These are phyloP conservation scores for Turnera subulata DNA, from an alignment of 345 rosid species.

Conservation along the genomic window DNA sequence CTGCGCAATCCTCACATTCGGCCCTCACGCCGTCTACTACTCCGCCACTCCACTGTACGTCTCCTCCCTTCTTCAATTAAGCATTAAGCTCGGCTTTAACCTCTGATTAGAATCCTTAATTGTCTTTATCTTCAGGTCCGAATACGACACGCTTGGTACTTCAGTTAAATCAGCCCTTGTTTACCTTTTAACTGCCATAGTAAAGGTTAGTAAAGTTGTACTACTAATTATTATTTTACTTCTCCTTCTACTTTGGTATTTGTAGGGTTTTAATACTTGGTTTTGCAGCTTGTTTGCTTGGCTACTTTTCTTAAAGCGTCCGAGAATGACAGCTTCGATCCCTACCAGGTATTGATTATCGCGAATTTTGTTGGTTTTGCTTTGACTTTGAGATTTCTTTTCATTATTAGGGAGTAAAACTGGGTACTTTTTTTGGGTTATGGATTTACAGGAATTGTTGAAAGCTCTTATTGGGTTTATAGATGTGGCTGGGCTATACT, in stretches of 20 bases:
- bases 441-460: constrained; percentile 61
- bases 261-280: background rate
- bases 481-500: constrained; percentile 95
- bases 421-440: too few relatives aligned
- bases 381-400: background rate
- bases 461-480: constrained; percentile 92
- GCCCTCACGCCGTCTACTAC: constrained; percentile 98
- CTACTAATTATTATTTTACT: background rate
- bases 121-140: constrained; percentile 51
- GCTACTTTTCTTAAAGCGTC: constrained; percentile 93
- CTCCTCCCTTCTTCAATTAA: background rate
- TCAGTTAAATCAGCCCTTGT: constrained; percentile 84
- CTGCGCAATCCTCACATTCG: constrained; percentile 96
- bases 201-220: constrained; percentile 52
- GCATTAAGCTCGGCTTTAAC: too few relatives aligned
- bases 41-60: constrained; percentile 89
- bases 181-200: constrained; percentile 82
- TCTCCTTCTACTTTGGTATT: background rate
- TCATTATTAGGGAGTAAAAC: too few relatives aligned
- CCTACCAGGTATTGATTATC: constrained; percentile 63
- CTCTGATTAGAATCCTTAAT: too few relatives aligned
- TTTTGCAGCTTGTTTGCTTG: constrained; percentile 83
- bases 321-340: constrained; percentile 82
- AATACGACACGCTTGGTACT: constrained; percentile 95
- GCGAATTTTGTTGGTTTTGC: background rate